phyloP scores from a whole-genome alignment of 1,139 yeast species.

The Candida glucosophila region DNA sequence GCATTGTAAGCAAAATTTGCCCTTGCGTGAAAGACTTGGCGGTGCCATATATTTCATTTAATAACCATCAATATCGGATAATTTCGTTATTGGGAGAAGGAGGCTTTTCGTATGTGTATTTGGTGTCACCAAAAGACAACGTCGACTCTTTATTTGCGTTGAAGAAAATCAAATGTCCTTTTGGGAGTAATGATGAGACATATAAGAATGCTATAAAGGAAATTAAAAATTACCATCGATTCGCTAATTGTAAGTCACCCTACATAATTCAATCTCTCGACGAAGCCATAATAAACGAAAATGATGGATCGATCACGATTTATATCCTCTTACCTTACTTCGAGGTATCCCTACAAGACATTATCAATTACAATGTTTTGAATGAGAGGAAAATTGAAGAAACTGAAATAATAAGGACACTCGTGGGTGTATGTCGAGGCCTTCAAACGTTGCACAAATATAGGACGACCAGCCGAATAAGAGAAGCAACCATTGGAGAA shows the following conservation, averaged over 20 bases:
- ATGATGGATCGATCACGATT: slow-evolving; percentile 72
- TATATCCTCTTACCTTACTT: slow-evolving; percentile 76
- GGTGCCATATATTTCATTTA: slow-evolving; percentile 43
- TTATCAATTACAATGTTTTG: slow-evolving; percentile 55
- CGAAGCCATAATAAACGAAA: slow-evolving; percentile 61
- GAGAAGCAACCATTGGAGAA: slow-evolving; percentile 16
- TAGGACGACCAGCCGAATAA: slow-evolving; percentile 21
- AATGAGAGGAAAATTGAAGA: slow-evolving; percentile 48
- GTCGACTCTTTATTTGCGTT: slow-evolving; percentile 56
- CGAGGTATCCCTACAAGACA: slow-evolving; percentile 65
- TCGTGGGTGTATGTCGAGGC: slow-evolving; percentile 68
- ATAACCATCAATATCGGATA: slow-evolving; percentile 45
- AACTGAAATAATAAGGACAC: slow-evolving; percentile 49
- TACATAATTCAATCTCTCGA: slow-evolving; percentile 65
- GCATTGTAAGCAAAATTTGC: too few relatives aligned
- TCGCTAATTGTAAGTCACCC: slow-evolving; percentile 45
- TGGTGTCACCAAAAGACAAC: slow-evolving; percentile 45
- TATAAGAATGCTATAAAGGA: slow-evolving; percentile 63
- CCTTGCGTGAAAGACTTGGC: slow-evolving; percentile 36
- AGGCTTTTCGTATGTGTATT: slow-evolving; percentile 82
- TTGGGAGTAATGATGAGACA: slow-evolving; percentile 63
- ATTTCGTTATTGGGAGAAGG: slow-evolving; percentile 77
- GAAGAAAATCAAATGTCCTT: slow-evolving; percentile 82
- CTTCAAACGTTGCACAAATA: slow-evolving; percentile 71
- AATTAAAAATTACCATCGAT: slow-evolving; percentile 65